Base-by-base conservation (phyloP, 176 grass and related monocot genomes). In the Oryza rufipogon region DNA sequence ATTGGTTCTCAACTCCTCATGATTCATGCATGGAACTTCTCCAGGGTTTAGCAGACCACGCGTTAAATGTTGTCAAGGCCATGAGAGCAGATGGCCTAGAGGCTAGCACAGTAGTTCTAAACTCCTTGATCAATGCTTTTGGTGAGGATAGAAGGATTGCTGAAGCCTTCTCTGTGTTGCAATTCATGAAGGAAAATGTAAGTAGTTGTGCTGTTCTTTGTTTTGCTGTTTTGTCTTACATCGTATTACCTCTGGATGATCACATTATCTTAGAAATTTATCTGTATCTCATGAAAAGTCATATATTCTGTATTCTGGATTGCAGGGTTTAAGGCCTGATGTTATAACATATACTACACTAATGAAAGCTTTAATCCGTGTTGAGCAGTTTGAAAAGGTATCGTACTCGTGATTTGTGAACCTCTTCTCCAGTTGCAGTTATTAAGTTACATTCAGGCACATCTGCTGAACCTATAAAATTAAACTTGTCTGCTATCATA, bases 111-210 rank as follows among this genome's bases (percentile, higher is more conserved):
- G 49, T 92, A 74, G 93, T 93, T 60, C 81, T 98, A 73, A 98
- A 98, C 88, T 98, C 96, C 13, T 86, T 95, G 84, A 95, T 98
- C 45, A 95, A 98, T 78, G 93, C 96, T 74, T 98, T 95, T 89
- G 89, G 96, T 77, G 96, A 98, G 71, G 96, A 98, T 83, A 87
- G 85, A 92, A 98, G 93, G 52, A 87, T 93, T 88, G 80, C 71
- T 87, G 96, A 98, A 89, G 96, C 93, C 68, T 98, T 98, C 84
- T 93, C 93, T 7, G 96, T 98, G 60, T 75, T 95, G 61, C 87
- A 95, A 81, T 98, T 92, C 75, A 98, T 98, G 93, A 93, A 89
- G 84, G 96, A 98, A 91, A 98, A 95, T 87, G 96, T 98, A 86
- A 90, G 83, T 80, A 13, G 9, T 80, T 9, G 67, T 67, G 77